Evolutionary conservation across 352 stramenopile genomes (phyloP), one percentile per base, ranked within the genome.

Genomic region (Phytophthora gonapodyides): DNA sequence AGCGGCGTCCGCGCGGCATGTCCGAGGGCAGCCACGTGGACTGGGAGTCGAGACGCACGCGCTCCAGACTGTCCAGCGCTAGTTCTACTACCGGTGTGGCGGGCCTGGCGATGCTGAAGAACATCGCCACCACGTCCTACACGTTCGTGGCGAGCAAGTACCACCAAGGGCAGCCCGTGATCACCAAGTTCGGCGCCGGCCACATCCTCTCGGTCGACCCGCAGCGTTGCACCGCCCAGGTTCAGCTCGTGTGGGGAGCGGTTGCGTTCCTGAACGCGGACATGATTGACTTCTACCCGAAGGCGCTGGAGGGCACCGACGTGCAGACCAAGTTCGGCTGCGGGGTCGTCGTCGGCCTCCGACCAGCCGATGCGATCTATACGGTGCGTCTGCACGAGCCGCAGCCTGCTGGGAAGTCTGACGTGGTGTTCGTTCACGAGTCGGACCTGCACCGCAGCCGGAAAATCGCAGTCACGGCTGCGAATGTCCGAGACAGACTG

Each of bases 301-400:
- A 93, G 62, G 84, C 77, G 27, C 69, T 93, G 10, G 77, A 80
- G 10, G 84, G 84, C 24, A 89, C 87, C 50, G 80, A 93, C 11
- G 84, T 93, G 44, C 71, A 75, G 40, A 89, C 84, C 42, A 91
- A 93, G 63, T 93, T 93, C 56, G 84, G 84, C 24, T 50, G 70
- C 6, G 84, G 84, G 16, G 41, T 85, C 15, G 80, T 91, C n/a
- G 73, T 81, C 34, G 78, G 70, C n/a, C 58, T 93, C 40, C 78
- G 84, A 40, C 71, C 75, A 9, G 76, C 67, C 7, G 84, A 93
- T 57, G 73, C 66, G 41, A 93, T 93, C 51, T 93, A 93, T 64
- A 87, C 77, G n/a, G 80, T 93, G 51, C 81, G 78, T 27, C 67
- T 93, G 36, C 68, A 82, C 53, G 59, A 79, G 6, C 21, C 55